phyloP scores from a whole-genome alignment of 768 basidiomycete species.

The Auriscalpium vulgare region DNA sequence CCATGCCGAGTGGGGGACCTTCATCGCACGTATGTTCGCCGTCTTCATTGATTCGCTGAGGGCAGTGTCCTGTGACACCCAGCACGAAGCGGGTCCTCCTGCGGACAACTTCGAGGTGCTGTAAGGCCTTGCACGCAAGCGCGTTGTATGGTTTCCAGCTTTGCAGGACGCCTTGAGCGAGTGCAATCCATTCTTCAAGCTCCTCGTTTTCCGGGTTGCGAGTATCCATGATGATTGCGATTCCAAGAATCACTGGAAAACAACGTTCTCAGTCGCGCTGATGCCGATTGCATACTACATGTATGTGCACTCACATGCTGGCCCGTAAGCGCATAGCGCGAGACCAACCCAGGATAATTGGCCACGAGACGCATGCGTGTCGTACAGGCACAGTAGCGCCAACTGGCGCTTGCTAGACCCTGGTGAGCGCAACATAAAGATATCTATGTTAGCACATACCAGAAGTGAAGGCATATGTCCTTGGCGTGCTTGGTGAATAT shows the following conservation, averaged over 20 bases:
- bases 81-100: slow-evolving; percentile 13
- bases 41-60: neutral
- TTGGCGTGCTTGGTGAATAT: slow-evolving; percentile 9
- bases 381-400: slow-evolving; percentile 8
- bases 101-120: slow-evolving; percentile 12
- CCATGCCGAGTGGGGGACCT: slow-evolving; percentile 1
- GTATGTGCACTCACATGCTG: slow-evolving; percentile 13
- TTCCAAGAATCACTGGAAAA: slow-evolving; percentile 15
- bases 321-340: slow-evolving; percentile 6
- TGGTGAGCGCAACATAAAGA: neutral
- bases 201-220: slow-evolving; percentile 15
- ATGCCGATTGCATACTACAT: neutral
- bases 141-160: slow-evolving; percentile 8
- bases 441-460: neutral
- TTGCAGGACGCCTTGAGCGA: slow-evolving; percentile 13
- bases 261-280: neutral
- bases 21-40: neutral
- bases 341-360: slow-evolving; percentile 9
- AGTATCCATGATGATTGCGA: slow-evolving; percentile 20
- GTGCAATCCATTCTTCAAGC: slow-evolving; percentile 18
- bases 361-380: slow-evolving; percentile 1
- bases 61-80: slow-evolving; percentile 5
- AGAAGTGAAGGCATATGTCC: slow-evolving; percentile 9
- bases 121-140: slow-evolving; percentile 13
- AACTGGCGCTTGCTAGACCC: slow-evolving; percentile 14